Evolutionary conservation across 768 basidiomycete species (phyloP).

Genomic region (Suillus subalutaceus): DNA sequence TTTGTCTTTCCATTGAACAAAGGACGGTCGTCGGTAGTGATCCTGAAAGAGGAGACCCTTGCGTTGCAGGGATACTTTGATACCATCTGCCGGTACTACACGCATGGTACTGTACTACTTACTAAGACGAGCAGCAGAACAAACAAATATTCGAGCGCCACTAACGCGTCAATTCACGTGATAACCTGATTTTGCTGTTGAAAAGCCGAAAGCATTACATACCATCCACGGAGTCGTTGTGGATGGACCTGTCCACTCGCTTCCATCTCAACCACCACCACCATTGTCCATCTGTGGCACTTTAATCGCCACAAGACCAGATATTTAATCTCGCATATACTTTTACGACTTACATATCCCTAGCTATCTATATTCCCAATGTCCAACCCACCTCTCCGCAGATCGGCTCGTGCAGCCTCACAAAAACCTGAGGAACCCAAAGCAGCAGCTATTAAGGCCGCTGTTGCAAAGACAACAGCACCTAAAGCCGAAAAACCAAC

Average conservation of each 20-base stretch:
- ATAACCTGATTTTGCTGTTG: conserved; percentile 11
- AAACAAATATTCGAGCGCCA: conserved; percentile 16
- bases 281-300: background rate
- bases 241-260: background rate
- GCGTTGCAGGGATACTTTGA: background rate
- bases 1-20: background rate
- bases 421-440: conserved; percentile 38
- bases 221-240: background rate
- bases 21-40: conserved; percentile 14
- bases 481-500: conserved; percentile 31
- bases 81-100: background rate
- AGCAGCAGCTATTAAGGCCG: conserved; percentile 28
- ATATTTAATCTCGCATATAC: conserved; percentile 4
- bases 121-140: background rate
- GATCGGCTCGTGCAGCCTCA: conserved; percentile 56
- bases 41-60: conserved; percentile 3
- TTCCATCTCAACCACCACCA: background rate
- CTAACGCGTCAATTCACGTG: conserved; percentile 32
- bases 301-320: background rate
- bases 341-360: conserved; percentile 8
- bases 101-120: background rate
- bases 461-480: conserved; percentile 31
- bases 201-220: background rate
- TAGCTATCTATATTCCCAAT: conserved; percentile 29
- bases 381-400: conserved; percentile 44